Base-by-base conservation (phyloP, 2,329 filamentous ascomycete genomes). In the Stagonosporopsis chrysanthemi region DNA sequence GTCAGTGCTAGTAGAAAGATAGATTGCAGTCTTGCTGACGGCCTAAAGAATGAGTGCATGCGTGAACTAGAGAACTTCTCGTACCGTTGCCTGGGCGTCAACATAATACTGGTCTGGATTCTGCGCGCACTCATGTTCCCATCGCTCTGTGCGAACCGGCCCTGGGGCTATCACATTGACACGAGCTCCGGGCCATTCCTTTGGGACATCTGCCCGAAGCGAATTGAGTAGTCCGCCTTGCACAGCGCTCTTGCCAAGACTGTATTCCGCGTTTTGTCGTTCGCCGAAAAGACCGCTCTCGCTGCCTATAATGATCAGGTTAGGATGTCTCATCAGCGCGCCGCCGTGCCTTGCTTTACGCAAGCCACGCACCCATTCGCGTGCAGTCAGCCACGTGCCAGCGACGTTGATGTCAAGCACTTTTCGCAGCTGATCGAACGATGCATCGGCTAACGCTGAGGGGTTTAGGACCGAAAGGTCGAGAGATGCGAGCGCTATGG, bases 121-220 rank as follows among this genome's bases (percentile, higher is more conserved):
- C 15, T 70, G 67, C 36, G 11, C 68, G 58, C 76, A 78, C 57
- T 81, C 80, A 48, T 78, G 71, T 48, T 63, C 62, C 60, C 81
- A 82, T 43, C 79, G 73, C 11, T 61, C 63, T 15, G 80, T 82
- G 52, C 79, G 74, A 1, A 82, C 80, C 5, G 79, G 71, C 7
- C 80, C 80, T 15, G 80, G 80, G 4, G 80, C 80, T 24, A 82
- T 72, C 8, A 77, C 78, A 63, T 82, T 82, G 22, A 82, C 77
- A 45, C 80, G 73, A 23, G 76, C 74, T n/a, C 66, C 63, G 23
- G 62, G 60, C 55, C 70, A 77, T 22, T 79, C 73, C 56, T 73
- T 70, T 35, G 72, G 71, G 5, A 75, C 76, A 59, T 81, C 80
- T 8, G 70, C 73, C 44, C 75, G 75, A 50, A 83, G 62, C 42